These are phyloP conservation scores for Carpinus viminea DNA, from an alignment of 306 rosid species.

Conservation along the genomic window DNA sequence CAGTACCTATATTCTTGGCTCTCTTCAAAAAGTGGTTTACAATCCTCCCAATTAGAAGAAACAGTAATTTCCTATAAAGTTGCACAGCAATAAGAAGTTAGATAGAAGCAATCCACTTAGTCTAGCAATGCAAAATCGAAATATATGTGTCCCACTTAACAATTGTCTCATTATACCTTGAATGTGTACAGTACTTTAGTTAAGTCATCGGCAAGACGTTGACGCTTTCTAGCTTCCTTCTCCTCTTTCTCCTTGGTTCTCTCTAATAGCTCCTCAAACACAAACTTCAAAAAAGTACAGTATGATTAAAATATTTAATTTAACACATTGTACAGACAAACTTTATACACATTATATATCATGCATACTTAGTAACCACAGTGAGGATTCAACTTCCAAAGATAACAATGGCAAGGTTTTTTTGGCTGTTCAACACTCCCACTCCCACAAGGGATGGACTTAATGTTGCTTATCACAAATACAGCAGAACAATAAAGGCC, in stretches of 20 bases:
- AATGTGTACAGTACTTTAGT: slow-evolving; percentile 63
- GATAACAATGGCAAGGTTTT: neutral
- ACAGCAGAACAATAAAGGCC: neutral
- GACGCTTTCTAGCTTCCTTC: slow-evolving; percentile 98
- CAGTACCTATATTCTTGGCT: slow-evolving; percentile 84
- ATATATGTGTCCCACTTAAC: slow-evolving; percentile 10
- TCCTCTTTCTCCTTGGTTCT: slow-evolving; percentile 94
- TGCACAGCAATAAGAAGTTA: slow-evolving; percentile 21
- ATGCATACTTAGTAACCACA: neutral
- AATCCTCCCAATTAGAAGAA: slow-evolving; percentile 86
- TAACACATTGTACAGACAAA: slow-evolving; percentile 18
- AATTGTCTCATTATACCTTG: slow-evolving; percentile 53
- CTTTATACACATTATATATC: neutral
- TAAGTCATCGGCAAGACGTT: slow-evolving; percentile 90
- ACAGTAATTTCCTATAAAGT: slow-evolving; percentile 67
- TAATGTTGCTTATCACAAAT: neutral
- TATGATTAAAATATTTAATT: slow-evolving; percentile 20
- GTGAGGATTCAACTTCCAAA: neutral
- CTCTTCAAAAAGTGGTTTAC: slow-evolving; percentile 81
- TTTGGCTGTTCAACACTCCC: neutral
- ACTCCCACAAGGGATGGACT: neutral
- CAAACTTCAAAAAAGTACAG: slow-evolving; percentile 54
- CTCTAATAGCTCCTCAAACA: slow-evolving; percentile 80
- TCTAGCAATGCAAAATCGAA: slow-evolving; percentile 20
- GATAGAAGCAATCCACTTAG: slow-evolving; percentile 7